phyloP scores from a whole-genome alignment of 176 grass and related monocot species.

The Echinochloa phyllopogon region DNA sequence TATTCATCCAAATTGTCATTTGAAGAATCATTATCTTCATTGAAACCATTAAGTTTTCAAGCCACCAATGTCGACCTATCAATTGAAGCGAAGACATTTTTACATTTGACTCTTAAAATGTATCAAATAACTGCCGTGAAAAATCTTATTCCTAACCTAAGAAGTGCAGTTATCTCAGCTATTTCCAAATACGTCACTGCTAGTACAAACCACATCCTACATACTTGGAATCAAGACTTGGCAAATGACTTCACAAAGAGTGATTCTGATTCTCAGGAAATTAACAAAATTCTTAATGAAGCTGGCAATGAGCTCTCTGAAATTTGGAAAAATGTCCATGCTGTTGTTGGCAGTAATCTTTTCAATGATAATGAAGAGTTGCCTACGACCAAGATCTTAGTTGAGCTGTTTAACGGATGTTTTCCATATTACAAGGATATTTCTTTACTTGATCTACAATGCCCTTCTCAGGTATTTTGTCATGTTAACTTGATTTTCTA shows the following conservation, averaged over 20 bases:
- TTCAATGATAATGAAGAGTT: constrained; percentile 50
- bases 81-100: constrained; percentile 68
- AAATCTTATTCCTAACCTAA: constrained; percentile 62
- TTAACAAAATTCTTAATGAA: constrained; percentile 49
- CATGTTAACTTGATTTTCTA: constrained; percentile 34
- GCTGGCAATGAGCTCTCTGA: constrained; percentile 62
- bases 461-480: constrained; percentile 67
- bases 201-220: constrained; percentile 46
- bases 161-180: constrained; percentile 64
- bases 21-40: constrained; percentile 67
- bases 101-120: constrained; percentile 69
- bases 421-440: constrained; percentile 68
- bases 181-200: constrained; percentile 59
- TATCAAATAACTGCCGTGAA: constrained; percentile 57
- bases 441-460: constrained; percentile 54
- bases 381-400: constrained; percentile 54
- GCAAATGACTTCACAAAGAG: constrained; percentile 11
- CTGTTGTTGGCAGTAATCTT: constrained; percentile 39
- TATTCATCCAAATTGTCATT: constrained; percentile 71
- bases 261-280: constrained; percentile 47
- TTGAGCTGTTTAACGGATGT: constrained; percentile 66
- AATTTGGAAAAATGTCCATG: constrained; percentile 62
- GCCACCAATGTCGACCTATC: constrained; percentile 59
- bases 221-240: constrained; percentile 55
- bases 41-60: constrained; percentile 72